Conservation (phyloP, 2,329 filamentous ascomycete species). For the Chalaropsis ovoidea region DNA sequence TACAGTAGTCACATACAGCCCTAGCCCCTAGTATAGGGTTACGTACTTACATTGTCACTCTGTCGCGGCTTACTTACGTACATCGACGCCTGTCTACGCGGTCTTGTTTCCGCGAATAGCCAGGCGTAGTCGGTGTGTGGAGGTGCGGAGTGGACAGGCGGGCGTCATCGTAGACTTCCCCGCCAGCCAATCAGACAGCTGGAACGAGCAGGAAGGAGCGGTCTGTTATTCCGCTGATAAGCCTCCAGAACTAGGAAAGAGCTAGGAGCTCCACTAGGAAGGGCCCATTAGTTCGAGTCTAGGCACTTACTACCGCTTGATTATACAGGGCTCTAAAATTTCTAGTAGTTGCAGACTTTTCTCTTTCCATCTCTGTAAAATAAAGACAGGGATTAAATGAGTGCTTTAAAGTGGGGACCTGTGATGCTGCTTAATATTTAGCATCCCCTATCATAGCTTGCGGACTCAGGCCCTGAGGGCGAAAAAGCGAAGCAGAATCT, state of each 20-base stretch:
- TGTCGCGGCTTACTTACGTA: background rate
- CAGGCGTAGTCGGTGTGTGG: background rate
- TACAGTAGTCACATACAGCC: too few relatives aligned
- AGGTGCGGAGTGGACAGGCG: background rate
- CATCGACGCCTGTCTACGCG: background rate
- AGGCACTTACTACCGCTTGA: background rate
- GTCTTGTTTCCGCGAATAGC: background rate
- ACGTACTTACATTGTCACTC: background rate
- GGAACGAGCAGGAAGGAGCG: background rate
- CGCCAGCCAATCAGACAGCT: background rate
- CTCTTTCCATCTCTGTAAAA: too few relatives aligned
- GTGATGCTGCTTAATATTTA: too few relatives aligned
- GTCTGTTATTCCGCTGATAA: background rate
- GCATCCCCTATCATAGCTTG: too few relatives aligned
- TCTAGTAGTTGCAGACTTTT: too few relatives aligned
- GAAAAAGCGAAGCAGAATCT: too few relatives aligned
- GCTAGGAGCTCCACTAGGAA: background rate
- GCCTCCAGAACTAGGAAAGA: background rate
- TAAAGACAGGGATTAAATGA: too few relatives aligned
- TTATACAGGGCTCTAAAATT: too few relatives aligned
- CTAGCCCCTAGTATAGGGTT: background rate
- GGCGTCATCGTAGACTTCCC: too few relatives aligned
- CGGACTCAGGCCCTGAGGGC: too few relatives aligned
- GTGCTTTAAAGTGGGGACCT: too few relatives aligned
- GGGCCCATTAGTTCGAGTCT: background rate